Conservation (phyloP, 1,139 yeast species). For the Scheffersomyces quercinus region DNA sequence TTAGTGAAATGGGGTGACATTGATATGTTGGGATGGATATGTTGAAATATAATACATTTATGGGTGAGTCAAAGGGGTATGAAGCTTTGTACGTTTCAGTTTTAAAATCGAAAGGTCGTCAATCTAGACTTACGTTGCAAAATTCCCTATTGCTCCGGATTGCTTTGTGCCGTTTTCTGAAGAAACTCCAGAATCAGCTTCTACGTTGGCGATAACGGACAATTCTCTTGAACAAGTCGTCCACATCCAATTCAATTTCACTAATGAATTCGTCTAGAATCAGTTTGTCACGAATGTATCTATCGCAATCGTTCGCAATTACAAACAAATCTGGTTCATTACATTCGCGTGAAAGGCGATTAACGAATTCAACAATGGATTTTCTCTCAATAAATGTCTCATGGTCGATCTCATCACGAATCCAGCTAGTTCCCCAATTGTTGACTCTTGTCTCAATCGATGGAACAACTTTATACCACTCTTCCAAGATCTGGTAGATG, state of each 20-base stretch:
- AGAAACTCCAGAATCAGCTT: background rate
- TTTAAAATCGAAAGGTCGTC: too few relatives aligned
- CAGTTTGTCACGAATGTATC: slow-evolving; percentile 16
- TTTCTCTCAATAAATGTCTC: slow-evolving; percentile 16
- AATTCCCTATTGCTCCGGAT: too few relatives aligned
- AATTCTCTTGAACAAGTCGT: slow-evolving; percentile 13
- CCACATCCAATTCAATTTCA: slow-evolving; percentile 18
- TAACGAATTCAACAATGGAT: slow-evolving; percentile 12
- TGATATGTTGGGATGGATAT: too few relatives aligned
- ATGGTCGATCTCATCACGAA: slow-evolving; percentile 16
- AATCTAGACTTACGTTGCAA: too few relatives aligned
- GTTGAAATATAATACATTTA: too few relatives aligned
- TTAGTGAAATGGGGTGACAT: too few relatives aligned
- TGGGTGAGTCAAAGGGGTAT: too few relatives aligned
- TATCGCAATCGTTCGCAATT: slow-evolving; percentile 15
- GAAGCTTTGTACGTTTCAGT: too few relatives aligned
- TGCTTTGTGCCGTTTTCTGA: too few relatives aligned
- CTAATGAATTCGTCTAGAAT: slow-evolving; percentile 18
- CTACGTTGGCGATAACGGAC: slow-evolving; percentile 6
- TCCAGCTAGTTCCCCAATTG: slow-evolving; percentile 17
- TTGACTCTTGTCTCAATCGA: slow-evolving; percentile 11
- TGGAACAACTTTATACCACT: slow-evolving; percentile 15
- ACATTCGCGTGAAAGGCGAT: slow-evolving; percentile 11
- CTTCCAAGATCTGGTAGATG: slow-evolving; percentile 15
- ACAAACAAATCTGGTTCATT: slow-evolving; percentile 11